Base-by-base conservation (phyloP, 805 yeast genomes). In the Candida yuanshanica region DNA sequence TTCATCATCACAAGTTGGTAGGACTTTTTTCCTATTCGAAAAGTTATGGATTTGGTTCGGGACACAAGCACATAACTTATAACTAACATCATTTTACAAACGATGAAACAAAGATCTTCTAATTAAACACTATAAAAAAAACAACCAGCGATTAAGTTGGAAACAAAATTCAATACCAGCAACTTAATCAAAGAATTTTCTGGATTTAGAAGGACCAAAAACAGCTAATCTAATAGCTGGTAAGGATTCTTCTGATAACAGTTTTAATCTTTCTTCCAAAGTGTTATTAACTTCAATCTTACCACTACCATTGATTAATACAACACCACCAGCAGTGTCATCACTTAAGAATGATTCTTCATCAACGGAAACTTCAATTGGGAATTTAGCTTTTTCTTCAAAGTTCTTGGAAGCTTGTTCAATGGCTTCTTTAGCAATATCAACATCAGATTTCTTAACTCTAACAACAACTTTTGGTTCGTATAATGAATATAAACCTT, bases 261-360 rank as follows among this genome's bases (percentile, higher is more conserved):
- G 67, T 56, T 81, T 76, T 58, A 93, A 78, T 69, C 99, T 86
- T 72, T 90, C 97, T 58, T 89, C 96, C 57, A 93, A 75, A 36
- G 99, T 90, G 71, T 93, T 93, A 67, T 86, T 74, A 42, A 93
- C 87, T 54, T 83, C 90, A 51, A 93, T 89, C 68, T 84, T 87
- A 41, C 95, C 95, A 33, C 75, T 63, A 27, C 75, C 75, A 59
- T 84, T 85, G 42, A 75, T 63, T 36, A 87, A 72, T 36, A 88
- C 64, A 31, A 81, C 87, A 60, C 99, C 99, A 49, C 99, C 99
- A 29, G 91, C 80, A 48, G 70, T 58, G 37, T 79, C 81, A 35
- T 78, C 72, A 50, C 73, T 74, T 59, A 93, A 74, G 61, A 64
- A 79, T 33, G 70, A 55, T 12, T 66, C 53, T 47, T 82, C 86